A percentile compares a stretch with the other conserved stretches of the same genome.
Conservation (phyloP, 176 grass and related monocot genomes). For the Cenchrus americanus region DNA sequence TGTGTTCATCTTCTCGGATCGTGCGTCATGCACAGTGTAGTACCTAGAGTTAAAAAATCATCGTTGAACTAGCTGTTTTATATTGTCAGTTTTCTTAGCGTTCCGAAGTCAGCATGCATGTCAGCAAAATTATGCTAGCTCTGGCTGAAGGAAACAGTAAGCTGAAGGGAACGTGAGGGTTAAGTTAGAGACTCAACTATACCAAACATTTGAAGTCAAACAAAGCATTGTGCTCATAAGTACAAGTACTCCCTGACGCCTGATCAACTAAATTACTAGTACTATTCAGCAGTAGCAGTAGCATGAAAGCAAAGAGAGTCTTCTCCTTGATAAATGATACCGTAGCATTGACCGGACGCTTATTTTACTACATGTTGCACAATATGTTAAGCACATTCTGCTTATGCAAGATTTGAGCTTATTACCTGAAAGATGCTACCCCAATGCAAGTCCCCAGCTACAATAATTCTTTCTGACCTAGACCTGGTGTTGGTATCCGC, state of each 20-base stretch:
- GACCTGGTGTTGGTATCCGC: not conserved
- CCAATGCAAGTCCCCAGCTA: not conserved
- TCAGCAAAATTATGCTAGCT: not conserved
- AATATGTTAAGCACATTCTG: not conserved
- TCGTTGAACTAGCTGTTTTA: not conserved
- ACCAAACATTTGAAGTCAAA: not conserved
- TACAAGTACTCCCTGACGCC: not conserved
- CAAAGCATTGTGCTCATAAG: not conserved
- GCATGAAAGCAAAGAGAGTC: slow-evolving; percentile 6
- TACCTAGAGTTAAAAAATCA: not conserved
- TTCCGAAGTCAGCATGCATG: not conserved
- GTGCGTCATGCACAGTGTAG: not conserved
- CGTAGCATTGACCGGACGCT: not conserved
- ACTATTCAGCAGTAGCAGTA: not conserved
- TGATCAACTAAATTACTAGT: slow-evolving; percentile 1
- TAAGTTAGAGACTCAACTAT: not conserved
- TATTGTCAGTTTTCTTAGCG: not conserved
- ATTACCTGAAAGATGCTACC: not conserved
- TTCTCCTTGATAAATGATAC: not conserved
- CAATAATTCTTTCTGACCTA: not conserved
- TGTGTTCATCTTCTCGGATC: not conserved
- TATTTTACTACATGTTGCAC: not conserved
- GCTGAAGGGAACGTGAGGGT: not conserved
- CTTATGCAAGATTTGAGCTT: not conserved
- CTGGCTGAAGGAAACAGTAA: not conserved